Base-by-base conservation (phyloP, 2,329 filamentous ascomycete genomes). In the Trichoderma harzianum region DNA sequence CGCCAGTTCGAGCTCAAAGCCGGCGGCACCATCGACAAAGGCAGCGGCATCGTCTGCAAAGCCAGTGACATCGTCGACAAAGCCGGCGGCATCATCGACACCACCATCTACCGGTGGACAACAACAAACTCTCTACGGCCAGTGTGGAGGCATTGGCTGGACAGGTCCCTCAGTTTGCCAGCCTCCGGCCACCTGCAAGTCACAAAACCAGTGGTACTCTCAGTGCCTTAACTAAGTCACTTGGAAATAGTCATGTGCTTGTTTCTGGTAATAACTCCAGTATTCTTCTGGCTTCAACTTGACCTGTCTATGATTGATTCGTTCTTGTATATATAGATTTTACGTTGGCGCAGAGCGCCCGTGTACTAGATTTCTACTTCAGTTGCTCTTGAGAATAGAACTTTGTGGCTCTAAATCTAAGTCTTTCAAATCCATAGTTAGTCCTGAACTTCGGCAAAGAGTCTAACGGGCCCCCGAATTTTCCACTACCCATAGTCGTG, bases 91-190 rank as follows among this genome's bases (percentile, higher is more conserved):
- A 51, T 51, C 43, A 51, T 47, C 65, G 34, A 16, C 34, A 26
- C 53, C 65, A 7, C 65, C 65, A 51, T 51, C 65, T 11, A 43
- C 36, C 55, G 28, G 65, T 24, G 65, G 55, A 30, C n/a, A 51
- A 51, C 18, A 30, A 24, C 65, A 69, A 47, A 47, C 55, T 1
- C 65, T 70, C 60, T 83, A 76, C 64, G 80, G 77, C 7, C 82
- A 83, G 76, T 84, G 82, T 61, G 82, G 81, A 28, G 82, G 83
- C 5, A 69, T n/a, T 53, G 78, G 76, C 30, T 84, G 75, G 73
- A 78, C 69, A 21, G 83, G 83, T 28, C 76, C 80, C 51, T 83
- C 77, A 3, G 74, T 71, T 7, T 85, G 83, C 74, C 77, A 73
- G 30, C 72, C 77, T n/a, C 79, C 79, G 7, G 80, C 72, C 36